These are phyloP conservation scores for Teunomyces atbi DNA, from an alignment of 805 yeast genomes.

Conservation along the genomic window DNA sequence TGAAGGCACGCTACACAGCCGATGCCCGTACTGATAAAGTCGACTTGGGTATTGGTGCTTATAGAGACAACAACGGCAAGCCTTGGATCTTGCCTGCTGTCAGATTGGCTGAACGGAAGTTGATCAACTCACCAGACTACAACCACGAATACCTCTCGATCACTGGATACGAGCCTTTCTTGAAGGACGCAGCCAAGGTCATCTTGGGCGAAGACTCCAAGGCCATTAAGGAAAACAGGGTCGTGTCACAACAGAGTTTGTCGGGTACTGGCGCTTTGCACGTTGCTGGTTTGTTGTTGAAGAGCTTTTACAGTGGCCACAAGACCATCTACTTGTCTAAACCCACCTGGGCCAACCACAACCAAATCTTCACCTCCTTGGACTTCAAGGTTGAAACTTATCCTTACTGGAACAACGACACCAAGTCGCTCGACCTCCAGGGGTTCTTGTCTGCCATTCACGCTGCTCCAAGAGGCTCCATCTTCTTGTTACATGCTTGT, in stretches of 20 bases:
- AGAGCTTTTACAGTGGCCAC: constrained; percentile 46
- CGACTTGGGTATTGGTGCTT: constrained; percentile 83
- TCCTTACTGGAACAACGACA: constrained; percentile 80
- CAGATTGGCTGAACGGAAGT: constrained; percentile 59
- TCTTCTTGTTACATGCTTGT: constrained; percentile 86
- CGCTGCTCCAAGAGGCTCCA: constrained; percentile 69
- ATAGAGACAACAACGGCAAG: constrained; percentile 65
- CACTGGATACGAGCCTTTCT: constrained; percentile 68
- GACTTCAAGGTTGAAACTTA: constrained; percentile 69
- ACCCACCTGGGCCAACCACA: constrained; percentile 99
- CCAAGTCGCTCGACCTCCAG: constrained; percentile 67
- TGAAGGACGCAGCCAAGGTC: constrained; percentile 67
- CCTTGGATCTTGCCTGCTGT: constrained; percentile 76
- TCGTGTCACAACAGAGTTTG: constrained; percentile 70
- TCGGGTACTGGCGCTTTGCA: constrained; percentile 94
- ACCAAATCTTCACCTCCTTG: constrained; percentile 69
- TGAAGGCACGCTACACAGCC: constrained; percentile 61
- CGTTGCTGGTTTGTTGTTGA: constrained; percentile 71
- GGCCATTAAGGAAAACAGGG: constrained; percentile 46
- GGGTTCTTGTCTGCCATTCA: constrained; percentile 66
- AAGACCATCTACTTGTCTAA: constrained; percentile 65
- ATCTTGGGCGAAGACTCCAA: constrained; percentile 63
- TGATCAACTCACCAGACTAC: constrained; percentile 57
- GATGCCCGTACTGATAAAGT: constrained; percentile 68
- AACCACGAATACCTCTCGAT: constrained; percentile 91